Conservation (phyloP, 805 yeast species). For the Lipomyces starkeyi region DNA sequence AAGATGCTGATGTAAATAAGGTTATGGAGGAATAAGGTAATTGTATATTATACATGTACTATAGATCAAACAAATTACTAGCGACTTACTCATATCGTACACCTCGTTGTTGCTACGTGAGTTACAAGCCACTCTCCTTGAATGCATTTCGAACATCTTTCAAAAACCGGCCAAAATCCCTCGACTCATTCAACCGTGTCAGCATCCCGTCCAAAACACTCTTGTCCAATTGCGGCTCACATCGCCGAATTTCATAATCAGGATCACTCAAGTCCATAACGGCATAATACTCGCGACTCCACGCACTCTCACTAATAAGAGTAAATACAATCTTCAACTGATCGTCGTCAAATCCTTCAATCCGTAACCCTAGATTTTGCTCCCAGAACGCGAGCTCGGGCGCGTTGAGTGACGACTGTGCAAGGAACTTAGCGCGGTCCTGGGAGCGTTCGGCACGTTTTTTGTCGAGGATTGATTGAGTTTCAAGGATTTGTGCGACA, state of each 20-base stretch:
- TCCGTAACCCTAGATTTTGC: conserved; percentile 58
- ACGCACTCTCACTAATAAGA: conserved; percentile 54
- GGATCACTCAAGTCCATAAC: conserved; percentile 55
- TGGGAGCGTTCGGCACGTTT: conserved; percentile 46
- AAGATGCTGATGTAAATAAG: background rate
- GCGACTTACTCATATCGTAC: background rate
- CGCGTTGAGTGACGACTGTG: conserved; percentile 55
- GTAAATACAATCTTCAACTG: conserved; percentile 56
- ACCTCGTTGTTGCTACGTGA: background rate
- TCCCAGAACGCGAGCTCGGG: conserved; percentile 63
- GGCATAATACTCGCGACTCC: conserved; percentile 52
- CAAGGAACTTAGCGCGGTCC: conserved; percentile 45
- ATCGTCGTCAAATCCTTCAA: conserved; percentile 58
- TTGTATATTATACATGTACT: background rate
- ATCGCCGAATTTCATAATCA: conserved; percentile 48
- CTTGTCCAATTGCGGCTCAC: conserved; percentile 50
- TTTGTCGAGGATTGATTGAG: conserved; percentile 45
- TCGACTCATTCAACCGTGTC: conserved; percentile 38
- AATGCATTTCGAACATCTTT: conserved; percentile 42
- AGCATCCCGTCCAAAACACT: conserved; percentile 39
- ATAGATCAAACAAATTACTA: background rate
- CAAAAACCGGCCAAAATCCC: conserved; percentile 42
- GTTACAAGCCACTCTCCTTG: conserved; percentile 22
- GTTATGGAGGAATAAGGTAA: background rate
- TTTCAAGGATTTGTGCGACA: conserved; percentile 44